Conservation (phyloP, 78 protist genomes). For the Emiliania huxleyi region DNA sequence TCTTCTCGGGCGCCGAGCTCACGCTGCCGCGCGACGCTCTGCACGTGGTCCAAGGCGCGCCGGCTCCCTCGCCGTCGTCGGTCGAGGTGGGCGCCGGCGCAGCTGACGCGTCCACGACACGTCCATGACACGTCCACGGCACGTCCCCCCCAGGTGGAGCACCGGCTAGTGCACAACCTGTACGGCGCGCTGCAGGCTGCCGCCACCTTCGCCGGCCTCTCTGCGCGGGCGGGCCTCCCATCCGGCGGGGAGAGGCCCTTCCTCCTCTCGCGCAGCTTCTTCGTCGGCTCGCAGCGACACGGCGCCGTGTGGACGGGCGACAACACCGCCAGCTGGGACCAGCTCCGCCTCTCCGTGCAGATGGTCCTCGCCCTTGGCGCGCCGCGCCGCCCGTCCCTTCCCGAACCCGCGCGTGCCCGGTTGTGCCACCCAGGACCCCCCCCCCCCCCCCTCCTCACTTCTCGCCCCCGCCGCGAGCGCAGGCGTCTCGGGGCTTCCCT, state of each 20-base stretch:
- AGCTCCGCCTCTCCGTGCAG: slow-evolving; percentile 72
- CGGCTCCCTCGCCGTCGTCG: too few relatives aligned
- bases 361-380: slow-evolving; percentile 86
- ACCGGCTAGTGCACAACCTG: slow-evolving; percentile 95
- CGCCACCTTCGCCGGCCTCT: slow-evolving; percentile 51
- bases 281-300: slow-evolving; percentile 91
- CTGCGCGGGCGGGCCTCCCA: background rate
- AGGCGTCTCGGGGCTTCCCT: slow-evolving; percentile 86
- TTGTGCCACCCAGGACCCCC: too few relatives aligned
- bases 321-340: slow-evolving; percentile 95
- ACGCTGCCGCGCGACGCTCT: slow-evolving; percentile 92
- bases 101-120: too few relatives aligned
- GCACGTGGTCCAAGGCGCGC: background rate
- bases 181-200: slow-evolving; percentile 80
- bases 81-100: too few relatives aligned
- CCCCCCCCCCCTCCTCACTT: too few relatives aligned
- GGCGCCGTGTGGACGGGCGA: slow-evolving; percentile 99
- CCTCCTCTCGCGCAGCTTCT: slow-evolving; percentile 94
- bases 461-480: too few relatives aligned
- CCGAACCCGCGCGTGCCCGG: too few relatives aligned
- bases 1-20: slow-evolving; percentile 95
- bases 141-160: too few relatives aligned
- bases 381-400: too few relatives aligned
- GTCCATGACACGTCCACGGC: too few relatives aligned
- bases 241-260: slow-evolving; percentile 73